Evolutionary conservation across 2,329 filamentous ascomycete genomes (phyloP).

Genomic region (Chaetomium olivaceum): DNA sequence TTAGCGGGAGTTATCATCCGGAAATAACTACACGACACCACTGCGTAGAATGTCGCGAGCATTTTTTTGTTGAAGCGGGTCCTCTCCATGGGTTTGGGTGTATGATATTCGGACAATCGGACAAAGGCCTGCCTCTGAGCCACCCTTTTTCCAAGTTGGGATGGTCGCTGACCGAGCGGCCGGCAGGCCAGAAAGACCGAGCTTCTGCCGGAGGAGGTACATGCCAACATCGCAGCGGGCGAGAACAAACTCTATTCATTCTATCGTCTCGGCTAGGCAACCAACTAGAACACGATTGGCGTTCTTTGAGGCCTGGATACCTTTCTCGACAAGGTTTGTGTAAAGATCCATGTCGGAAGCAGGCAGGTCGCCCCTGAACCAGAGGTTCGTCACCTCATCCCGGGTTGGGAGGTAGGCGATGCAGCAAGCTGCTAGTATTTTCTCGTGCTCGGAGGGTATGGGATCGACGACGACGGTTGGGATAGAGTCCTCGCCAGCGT

Average conservation of each 20-base stretch:
- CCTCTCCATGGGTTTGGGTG: background rate
- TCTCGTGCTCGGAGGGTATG: constrained; percentile 74
- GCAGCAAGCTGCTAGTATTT: constrained; percentile 79
- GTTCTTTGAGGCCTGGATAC: constrained; percentile 45
- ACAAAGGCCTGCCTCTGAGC: background rate
- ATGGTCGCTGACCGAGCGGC: background rate
- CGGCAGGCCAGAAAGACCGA: background rate
- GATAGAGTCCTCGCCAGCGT: constrained; percentile 35
- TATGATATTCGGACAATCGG: background rate
- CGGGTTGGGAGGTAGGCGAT: constrained; percentile 83
- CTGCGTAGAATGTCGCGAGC: background rate
- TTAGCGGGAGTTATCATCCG: background rate
- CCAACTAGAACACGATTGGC: constrained; percentile 46
- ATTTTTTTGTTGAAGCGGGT: background rate
- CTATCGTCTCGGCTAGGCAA: constrained; percentile 42
- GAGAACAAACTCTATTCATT: constrained; percentile 13
- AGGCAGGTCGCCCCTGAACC: constrained; percentile 75
- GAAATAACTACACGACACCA: background rate
- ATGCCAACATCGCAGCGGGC: background rate
- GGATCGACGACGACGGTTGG: constrained; percentile 72
- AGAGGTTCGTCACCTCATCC: constrained; percentile 92
- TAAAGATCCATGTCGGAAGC: constrained; percentile 46
- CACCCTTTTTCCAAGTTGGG: background rate
- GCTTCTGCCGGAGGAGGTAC: background rate
- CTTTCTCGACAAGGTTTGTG: constrained; percentile 45